Base-by-base conservation (phyloP, 2,329 filamentous ascomycete genomes). In the Chaetothyriales sp. region DNA sequence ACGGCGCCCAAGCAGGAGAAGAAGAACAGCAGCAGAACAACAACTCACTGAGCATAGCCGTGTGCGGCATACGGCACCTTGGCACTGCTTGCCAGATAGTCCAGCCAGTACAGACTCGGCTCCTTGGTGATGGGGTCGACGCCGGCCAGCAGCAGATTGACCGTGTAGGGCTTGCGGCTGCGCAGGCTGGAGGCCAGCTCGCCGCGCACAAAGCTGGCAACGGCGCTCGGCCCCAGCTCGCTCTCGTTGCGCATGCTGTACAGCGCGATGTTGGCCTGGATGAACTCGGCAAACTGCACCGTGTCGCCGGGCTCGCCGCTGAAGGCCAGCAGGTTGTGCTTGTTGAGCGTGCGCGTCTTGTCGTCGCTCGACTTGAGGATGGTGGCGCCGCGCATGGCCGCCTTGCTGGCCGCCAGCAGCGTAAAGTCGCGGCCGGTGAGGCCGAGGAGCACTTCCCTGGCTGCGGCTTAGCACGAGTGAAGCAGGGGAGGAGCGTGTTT, bases 381-480 rank as follows among this genome's bases (percentile, higher is more conserved):
- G 54, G 90, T 95, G 58, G 89, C 87, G 65, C 92, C 92, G 75
- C 92, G 83, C 89, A 97, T 97, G 64, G 89, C 87, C 67, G 92
- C 92, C 77, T 98, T 97, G 58, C 89, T 97, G 64, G 92, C 87
- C 65, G 89, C 92, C 69, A 98, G 83, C 78, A 98, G 82, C 74
- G 89, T 94, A 71, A 95, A 98, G 80, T 98, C 94, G 77, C 95
- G 95, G 76, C 92, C 94, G 55, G 90, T 95, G 70, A 98, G 95
- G 66, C 92, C 92, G 63, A 98, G 80, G 68, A 98, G 80, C 69
- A 97, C 87, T 82, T 98, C 92, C 92, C 89, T 97, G 54, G 51
- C 51, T 40, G 25, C 43, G 10, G 50, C 52, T 55, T 45, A 55
- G 50, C 47, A 40, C 29, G 20, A 47, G 3, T 28, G 8, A 43